Evolutionary conservation across 2,329 filamentous ascomycete species (phyloP), one percentile per base, ranked within the genome.

Genomic region (Chalaropsis ovoidea): DNA sequence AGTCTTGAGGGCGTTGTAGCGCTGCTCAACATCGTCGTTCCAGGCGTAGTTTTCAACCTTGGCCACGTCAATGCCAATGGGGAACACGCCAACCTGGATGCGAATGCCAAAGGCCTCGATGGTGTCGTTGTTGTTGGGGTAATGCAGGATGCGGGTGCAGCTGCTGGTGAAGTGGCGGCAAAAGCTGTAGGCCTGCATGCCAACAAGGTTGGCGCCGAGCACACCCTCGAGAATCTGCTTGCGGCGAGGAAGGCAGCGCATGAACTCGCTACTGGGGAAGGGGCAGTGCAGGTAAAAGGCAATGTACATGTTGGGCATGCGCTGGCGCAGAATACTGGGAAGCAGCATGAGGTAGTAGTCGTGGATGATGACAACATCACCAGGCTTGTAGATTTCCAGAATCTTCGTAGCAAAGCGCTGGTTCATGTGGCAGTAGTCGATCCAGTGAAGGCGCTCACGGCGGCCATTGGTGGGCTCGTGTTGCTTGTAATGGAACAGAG

Each of bases 131-230:
- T 92, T 91, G 0, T 90, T 95, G 58, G 90, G 88, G 72, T 95
- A 95, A n/a, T 89, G 89, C 7, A 96, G 81, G 61, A 96, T 88
- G 31, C 92, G 85, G 1, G 90, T 95, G 76, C 92, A 96, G 77
- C 92, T 96, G 69, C 90, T 96, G 45, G 90, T 85, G 74, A 97
- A 97, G 75, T 97, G 93, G 27, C 92, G 86, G 15, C 92, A 93
- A 75, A 96, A 97, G 74, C 91, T 94, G 77, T 91, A 94, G 7
- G 91, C 94, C 76, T 97, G 93, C 77, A 97, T 96, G 0, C 91
- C 92, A 69, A 97, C 85, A 78, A 97, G 86, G 75, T 96, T 96
- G 65, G 93, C 85, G 19, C 93, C 92, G 52, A 97, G 80, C 60
- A 96, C 86, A 61, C 94, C 94, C 70, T 94, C 90, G 15, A 97